These are phyloP conservation scores for Esteya vermicola DNA, from an alignment of 2,329 filamentous ascomycete species.

Conservation along the genomic window DNA sequence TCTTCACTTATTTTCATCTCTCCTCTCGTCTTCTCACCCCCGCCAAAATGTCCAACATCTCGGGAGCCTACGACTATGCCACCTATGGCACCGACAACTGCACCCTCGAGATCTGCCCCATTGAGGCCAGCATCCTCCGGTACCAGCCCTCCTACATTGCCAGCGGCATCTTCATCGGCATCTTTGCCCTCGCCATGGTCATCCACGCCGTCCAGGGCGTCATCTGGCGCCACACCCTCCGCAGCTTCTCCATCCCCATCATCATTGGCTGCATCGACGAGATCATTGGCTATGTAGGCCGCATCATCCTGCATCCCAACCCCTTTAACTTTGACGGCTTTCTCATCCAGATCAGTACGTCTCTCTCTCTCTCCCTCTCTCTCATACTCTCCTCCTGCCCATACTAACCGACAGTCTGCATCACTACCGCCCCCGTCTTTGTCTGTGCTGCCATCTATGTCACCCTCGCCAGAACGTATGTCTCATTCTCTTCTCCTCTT, in stretches of 20 bases:
- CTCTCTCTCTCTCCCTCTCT: not conserved
- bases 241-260: constrained; percentile 35
- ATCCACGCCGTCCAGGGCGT: constrained; percentile 30
- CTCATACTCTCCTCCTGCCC: not conserved
- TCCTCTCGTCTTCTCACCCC: not conserved
- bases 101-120: constrained; percentile 30
- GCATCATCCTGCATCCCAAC: constrained; percentile 41
- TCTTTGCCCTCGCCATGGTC: constrained; percentile 31
- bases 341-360: constrained; percentile 48
- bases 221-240: constrained; percentile 27
- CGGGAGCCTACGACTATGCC: constrained; percentile 8
- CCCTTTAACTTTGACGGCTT: constrained; percentile 46
- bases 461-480: constrained; percentile 26
- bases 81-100: constrained; percentile 34
- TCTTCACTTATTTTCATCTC: not conserved
- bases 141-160: constrained; percentile 30
- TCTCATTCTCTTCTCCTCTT: not conserved
- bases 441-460: constrained; percentile 53
- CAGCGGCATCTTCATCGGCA: constrained; percentile 25
- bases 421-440: constrained; percentile 42
- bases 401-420: constrained; percentile 28
- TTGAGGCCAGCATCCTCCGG: constrained; percentile 29
- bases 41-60: constrained; percentile 3
- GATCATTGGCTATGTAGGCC: constrained; percentile 47
- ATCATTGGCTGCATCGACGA: constrained; percentile 40